A percentile compares a stretch with the other conserved stretches of the same genome.
These are phyloP conservation scores for Coemansia sp. DNA, from an alignment of 192 early-diverging fungal genomes.

Conservation along the genomic window DNA sequence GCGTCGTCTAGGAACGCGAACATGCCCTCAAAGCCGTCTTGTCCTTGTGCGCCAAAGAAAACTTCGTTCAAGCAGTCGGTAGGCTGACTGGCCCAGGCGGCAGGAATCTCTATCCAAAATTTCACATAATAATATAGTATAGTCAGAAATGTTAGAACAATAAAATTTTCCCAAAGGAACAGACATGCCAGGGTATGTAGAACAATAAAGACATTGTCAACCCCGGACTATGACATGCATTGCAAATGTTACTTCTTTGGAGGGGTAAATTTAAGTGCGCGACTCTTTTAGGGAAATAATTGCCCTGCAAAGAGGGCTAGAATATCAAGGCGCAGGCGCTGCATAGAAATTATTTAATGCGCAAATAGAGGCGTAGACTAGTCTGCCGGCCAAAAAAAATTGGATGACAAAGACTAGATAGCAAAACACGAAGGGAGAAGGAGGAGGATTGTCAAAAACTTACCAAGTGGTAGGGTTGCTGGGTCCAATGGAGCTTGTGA, in stretches of 20 bases:
- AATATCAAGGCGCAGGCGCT: background rate
- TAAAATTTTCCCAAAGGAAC: background rate
- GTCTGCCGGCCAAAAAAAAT: too few species aligned
- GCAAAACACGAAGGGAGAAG: too few species aligned
- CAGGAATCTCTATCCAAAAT: background rate
- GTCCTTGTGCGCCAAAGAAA: too few species aligned
- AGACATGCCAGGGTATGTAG: background rate
- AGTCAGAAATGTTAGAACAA: background rate
- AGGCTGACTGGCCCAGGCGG: too few species aligned
- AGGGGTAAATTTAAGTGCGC: background rate
- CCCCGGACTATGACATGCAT: background rate
- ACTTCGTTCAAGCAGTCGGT: too few species aligned
- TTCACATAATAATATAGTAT: constrained; percentile 1
- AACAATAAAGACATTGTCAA: background rate
- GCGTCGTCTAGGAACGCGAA: too few species aligned
- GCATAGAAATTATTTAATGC: background rate
- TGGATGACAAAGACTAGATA: too few species aligned
- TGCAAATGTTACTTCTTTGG: constrained; percentile 1
- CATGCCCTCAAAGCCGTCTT: too few species aligned
- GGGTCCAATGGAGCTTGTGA: too few species aligned
- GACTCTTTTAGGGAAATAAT: background rate
- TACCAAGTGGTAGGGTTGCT: too few species aligned
- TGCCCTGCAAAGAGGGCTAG: background rate
- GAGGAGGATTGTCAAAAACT: too few species aligned
- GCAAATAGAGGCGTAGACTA: too few species aligned